Conservation (phyloP, 2,329 filamentous ascomycete genomes). For the Rhexocercosporidium sp. region DNA sequence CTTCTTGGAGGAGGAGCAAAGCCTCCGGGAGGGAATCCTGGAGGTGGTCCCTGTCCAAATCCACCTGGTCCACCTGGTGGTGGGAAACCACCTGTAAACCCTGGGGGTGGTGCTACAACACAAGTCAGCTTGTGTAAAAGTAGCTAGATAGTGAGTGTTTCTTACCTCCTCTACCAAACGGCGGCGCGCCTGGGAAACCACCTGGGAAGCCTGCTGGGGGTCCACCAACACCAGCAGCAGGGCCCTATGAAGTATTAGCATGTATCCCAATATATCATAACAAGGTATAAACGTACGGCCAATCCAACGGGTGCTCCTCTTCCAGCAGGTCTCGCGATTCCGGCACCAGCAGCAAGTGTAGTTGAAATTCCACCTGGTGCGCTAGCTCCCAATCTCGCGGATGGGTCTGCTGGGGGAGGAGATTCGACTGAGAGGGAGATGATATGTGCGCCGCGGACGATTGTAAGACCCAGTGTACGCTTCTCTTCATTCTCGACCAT, state of each 20-base stretch:
- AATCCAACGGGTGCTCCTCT: slow-evolving; percentile 83
- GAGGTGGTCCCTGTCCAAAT: slow-evolving; percentile 60
- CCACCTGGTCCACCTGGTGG: slow-evolving; percentile 47
- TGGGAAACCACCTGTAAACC: slow-evolving; percentile 46
- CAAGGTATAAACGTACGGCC: slow-evolving; percentile 59
- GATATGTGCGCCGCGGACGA: slow-evolving; percentile 92
- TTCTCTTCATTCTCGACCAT: slow-evolving; percentile 93
- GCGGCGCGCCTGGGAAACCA: slow-evolving; percentile 43
- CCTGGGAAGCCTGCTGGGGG: slow-evolving; percentile 54
- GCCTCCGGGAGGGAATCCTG: slow-evolving; percentile 47
- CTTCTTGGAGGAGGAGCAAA: slow-evolving; percentile 38
- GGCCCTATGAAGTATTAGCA: slow-evolving; percentile 58
- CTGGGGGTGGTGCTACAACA: slow-evolving; percentile 43
- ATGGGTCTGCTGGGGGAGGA: slow-evolving; percentile 91
- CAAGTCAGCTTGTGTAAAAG: slow-evolving; percentile 12
- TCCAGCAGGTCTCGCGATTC: slow-evolving; percentile 89
- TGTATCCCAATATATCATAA: slow-evolving; percentile 18
- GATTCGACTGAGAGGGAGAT: slow-evolving; percentile 95
- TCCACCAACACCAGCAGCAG: slow-evolving; percentile 85
- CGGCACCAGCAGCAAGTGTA: slow-evolving; percentile 80
- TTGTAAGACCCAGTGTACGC: slow-evolving; percentile 92
- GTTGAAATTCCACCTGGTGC: slow-evolving; percentile 68
- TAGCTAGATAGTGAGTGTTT: slow-evolving; percentile 29
- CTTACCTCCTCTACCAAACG: slow-evolving; percentile 60
- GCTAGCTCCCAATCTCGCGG: slow-evolving; percentile 82